Evolutionary conservation across 2,329 filamentous ascomycete genomes (phyloP), one percentile per base, ranked within the genome.

Genomic region (Ascochyta viciae-villosae): DNA sequence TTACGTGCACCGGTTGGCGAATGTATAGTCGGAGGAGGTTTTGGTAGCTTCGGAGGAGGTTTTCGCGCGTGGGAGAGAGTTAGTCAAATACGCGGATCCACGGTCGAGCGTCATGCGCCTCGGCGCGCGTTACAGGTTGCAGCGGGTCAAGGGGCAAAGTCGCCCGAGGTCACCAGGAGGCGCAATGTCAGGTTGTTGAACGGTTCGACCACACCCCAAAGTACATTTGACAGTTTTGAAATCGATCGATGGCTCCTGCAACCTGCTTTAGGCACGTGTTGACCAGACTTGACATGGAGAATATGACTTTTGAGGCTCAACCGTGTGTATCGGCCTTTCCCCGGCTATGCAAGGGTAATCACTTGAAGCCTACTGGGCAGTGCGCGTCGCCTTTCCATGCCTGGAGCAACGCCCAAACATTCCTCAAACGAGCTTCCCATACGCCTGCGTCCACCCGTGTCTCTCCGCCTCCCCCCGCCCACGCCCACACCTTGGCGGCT

Each of bases 11-110:
- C 40, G 27, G 26, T 45, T 55, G 46, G 52, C 37, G 52, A 55
- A 50, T 5, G 27, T 46, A 27, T 44, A 29, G 22, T 51, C 53
- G 53, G 53, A 51, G 45, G 52, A 55, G 39, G 51, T 54, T 54
- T 54, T 50, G 5, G 51, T 37, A 49, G 33, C 37, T 16, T 53
- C 50, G 50, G 50, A 47, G 42, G 50, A 53, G 50, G 50, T 46
- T 53, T 53, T 53, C 10, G 50, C 43, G 33, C 34, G 34, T 29
- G 29, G 16, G 19, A 41, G 24, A 24, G 38, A 34, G 16, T 49
- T 39, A 37, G 43, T 40, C 29, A 27, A 47, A 35, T 54, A 43
- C 23, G 24, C 35, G 29, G 39, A 27, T 34, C 39, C 23, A 37
- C 19, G 13, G 23, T 33, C 27, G n/a, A 49, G 19, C 51, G 45